These are phyloP conservation scores for Phytophthora sojae DNA, from an alignment of 352 stramenopile genomes.

Conservation along the genomic window DNA sequence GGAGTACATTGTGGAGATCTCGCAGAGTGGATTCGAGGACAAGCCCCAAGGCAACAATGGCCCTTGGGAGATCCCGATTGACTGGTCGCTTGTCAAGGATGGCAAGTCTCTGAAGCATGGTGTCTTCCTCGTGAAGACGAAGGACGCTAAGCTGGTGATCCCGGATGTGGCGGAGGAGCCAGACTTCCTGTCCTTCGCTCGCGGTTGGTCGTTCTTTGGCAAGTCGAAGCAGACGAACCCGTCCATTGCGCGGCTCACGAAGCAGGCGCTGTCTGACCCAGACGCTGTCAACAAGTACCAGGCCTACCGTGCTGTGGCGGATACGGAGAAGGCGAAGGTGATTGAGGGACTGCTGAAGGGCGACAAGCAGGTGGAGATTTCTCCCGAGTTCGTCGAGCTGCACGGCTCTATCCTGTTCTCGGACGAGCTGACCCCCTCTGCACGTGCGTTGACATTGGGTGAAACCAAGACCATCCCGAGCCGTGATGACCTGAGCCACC, in stretches of 20 bases:
- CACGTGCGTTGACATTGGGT: conserved; percentile 63
- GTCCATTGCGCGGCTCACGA: conserved; percentile 54
- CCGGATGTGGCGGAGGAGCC: conserved; percentile 56
- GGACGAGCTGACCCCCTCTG: conserved; percentile 68
- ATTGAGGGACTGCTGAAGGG: conserved; percentile 67
- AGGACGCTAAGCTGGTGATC: conserved; percentile 64
- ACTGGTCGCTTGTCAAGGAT: conserved; percentile 79
- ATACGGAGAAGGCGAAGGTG: conserved; percentile 73
- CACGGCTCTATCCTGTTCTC: conserved; percentile 78
- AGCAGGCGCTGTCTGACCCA: conserved; percentile 72
- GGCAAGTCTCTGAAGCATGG: conserved; percentile 64
- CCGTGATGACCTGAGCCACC: conserved; percentile 70
- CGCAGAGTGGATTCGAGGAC: conserved; percentile 76
- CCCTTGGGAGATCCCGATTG: conserved; percentile 82
- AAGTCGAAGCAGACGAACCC: conserved; percentile 73
- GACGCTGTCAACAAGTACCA: conserved; percentile 85
- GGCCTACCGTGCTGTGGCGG: conserved; percentile 71
- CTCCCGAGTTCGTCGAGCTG: conserved; percentile 61
- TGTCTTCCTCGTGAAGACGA: conserved; percentile 69
- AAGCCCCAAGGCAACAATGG: conserved; percentile 69
- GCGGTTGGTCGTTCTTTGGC: conserved; percentile 84
- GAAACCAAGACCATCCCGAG: conserved; percentile 69
- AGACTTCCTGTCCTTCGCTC: conserved; percentile 78
- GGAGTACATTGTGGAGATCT: conserved; percentile 67
- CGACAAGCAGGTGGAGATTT: conserved; percentile 63